Percentiles rank a stretch among this genome's conserved stretches.
Conservation (phyloP, 139 green algal genomes). For the Ettlia oleoabundans region DNA sequence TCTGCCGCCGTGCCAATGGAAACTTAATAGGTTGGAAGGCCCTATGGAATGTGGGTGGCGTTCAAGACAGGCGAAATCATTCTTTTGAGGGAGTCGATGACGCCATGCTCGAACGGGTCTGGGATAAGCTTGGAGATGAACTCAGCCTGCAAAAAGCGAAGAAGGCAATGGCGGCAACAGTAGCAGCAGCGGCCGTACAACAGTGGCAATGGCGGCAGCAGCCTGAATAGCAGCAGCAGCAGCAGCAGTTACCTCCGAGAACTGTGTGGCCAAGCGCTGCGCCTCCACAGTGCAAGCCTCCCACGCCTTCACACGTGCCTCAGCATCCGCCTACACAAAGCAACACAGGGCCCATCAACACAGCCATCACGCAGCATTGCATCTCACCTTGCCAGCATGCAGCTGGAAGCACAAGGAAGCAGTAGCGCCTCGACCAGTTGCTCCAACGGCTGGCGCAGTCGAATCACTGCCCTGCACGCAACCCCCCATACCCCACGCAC, state of each 20-base stretch:
- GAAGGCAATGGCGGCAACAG: neutral
- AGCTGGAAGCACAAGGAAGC: too few species aligned
- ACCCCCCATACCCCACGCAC: neutral
- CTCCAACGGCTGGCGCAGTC: too few species aligned
- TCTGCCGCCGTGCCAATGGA: too few species aligned
- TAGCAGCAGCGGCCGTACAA: neutral
- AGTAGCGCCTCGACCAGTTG: too few species aligned
- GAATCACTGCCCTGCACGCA: too few species aligned
- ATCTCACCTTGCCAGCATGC: too few species aligned
- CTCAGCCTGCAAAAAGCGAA: slow-evolving; percentile 21
- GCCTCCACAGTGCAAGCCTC: slow-evolving; percentile 29
- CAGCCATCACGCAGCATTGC: neutral
- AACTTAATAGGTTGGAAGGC: too few species aligned
- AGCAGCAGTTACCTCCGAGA: slow-evolving; percentile 24
- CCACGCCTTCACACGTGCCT: neutral
- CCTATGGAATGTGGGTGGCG: too few species aligned
- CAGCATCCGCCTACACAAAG: neutral
- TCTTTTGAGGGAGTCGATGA: slow-evolving; percentile 29
- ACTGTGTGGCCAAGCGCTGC: slow-evolving; percentile 21
- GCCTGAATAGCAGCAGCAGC: neutral
- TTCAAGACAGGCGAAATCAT: neutral
- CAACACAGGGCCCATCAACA: neutral
- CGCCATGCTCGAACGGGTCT: slow-evolving; percentile 35
- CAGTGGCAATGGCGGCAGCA: neutral
- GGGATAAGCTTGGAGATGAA: slow-evolving; percentile 42